Percentiles rank a stretch among this genome's conserved stretches.
These are phyloP conservation scores for Aureobasidium sp. DNA, from an alignment of 2,329 filamentous ascomycete species.

Conservation along the genomic window DNA sequence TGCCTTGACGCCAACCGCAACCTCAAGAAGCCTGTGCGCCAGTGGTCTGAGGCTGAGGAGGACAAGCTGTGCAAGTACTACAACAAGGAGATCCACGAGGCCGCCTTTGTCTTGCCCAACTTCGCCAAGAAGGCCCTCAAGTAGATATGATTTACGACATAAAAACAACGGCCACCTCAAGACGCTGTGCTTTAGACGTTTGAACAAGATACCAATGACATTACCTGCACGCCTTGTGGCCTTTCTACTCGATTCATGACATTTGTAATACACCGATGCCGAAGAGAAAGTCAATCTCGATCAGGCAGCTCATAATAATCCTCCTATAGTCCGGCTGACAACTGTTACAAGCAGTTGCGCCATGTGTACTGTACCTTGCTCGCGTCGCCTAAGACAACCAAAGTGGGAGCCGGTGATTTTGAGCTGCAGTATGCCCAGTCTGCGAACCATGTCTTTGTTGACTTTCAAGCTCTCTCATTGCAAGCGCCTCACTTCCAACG, in stretches of 20 bases:
- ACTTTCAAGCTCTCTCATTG: neutral
- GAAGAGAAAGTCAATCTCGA: neutral
- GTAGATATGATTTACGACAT: conserved; percentile 23
- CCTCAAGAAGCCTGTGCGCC: conserved; percentile 76
- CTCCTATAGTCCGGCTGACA: neutral
- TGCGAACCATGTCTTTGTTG: neutral
- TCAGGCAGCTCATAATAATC: neutral
- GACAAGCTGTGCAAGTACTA: conserved; percentile 93
- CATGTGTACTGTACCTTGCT: neutral
- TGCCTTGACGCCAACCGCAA: conserved; percentile 84
- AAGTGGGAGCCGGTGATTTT: neutral
- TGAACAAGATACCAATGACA: conserved; percentile 14
- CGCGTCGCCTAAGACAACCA: neutral
- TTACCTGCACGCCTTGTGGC: conserved; percentile 10
- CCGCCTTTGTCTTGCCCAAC: conserved; percentile 84
- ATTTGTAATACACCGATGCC: neutral
- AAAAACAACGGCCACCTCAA: neutral
- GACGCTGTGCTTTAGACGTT: conserved; percentile 13
- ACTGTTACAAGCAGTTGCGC: neutral
- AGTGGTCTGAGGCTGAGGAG: conserved; percentile 81
- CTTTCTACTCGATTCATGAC: neutral
- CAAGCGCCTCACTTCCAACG: neutral
- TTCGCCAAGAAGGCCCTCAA: conserved; percentile 73
- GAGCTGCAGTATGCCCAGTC: neutral
- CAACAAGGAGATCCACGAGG: conserved; percentile 93